Conservation (phyloP, 1,284 basidiomycete species). For the Abortiporus biennis region DNA sequence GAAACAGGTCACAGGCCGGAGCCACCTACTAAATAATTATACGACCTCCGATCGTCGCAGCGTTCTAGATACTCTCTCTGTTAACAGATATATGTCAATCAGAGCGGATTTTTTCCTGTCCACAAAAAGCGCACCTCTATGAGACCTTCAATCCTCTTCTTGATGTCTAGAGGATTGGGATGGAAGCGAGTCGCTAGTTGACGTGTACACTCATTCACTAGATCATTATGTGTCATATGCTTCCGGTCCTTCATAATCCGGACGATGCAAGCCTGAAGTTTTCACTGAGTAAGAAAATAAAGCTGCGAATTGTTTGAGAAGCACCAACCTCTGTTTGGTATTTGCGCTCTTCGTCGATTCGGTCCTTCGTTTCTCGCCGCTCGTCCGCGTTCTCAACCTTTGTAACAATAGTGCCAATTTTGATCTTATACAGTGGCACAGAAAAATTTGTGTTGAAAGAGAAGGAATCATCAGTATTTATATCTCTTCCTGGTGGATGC, state of each 20-base stretch:
- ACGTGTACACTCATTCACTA: slow-evolving; percentile 87
- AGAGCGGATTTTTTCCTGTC: too few relatives aligned
- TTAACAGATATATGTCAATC: too few relatives aligned
- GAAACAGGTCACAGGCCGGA: too few relatives aligned
- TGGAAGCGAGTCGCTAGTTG: slow-evolving; percentile 84
- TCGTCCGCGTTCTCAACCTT: slow-evolving; percentile 86
- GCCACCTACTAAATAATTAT: slow-evolving; percentile 63
- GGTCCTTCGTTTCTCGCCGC: slow-evolving; percentile 85
- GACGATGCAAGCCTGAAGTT: slow-evolving; percentile 94
- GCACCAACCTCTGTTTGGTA: slow-evolving; percentile 82
- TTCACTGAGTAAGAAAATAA: too few relatives aligned
- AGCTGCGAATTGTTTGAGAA: slow-evolving; percentile 1
- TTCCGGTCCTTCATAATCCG: slow-evolving; percentile 98
- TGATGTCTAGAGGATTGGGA: slow-evolving; percentile 83
- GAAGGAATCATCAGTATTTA: slow-evolving; percentile 75
- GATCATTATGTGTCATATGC: slow-evolving; percentile 82
- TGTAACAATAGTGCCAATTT: slow-evolving; percentile 87
- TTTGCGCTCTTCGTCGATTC: slow-evolving; percentile 89
- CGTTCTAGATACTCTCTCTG: slow-evolving; percentile 80
- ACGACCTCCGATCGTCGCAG: slow-evolving; percentile 75
- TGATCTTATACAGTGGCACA: slow-evolving; percentile 82
- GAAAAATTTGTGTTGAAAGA: slow-evolving; percentile 86
- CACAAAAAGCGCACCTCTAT: slow-evolving; percentile 70
- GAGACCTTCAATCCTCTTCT: slow-evolving; percentile 90
- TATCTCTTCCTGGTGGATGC: slow-evolving; percentile 82